phyloP scores from a whole-genome alignment of 805 yeast genomes.

The Spathaspora passalidarum region DNA sequence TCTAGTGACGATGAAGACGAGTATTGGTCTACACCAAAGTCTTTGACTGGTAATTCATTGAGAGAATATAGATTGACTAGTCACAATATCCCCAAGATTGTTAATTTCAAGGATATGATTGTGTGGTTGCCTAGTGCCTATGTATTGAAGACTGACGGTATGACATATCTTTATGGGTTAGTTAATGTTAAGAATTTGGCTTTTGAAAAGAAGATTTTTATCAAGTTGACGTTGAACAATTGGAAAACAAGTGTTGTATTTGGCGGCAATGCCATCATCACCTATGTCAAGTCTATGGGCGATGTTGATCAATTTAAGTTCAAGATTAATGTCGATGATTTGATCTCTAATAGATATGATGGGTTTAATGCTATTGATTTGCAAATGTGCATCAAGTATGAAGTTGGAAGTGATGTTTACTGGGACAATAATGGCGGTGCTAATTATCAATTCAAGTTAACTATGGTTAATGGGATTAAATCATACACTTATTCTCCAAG shows the following conservation, averaged over 20 bases:
- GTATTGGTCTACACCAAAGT: conserved; percentile 10
- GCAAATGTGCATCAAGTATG: conserved; percentile 33
- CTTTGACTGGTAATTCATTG: neutral
- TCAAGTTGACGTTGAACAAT: conserved; percentile 49
- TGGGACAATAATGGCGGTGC: conserved; percentile 39
- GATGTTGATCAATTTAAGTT: conserved; percentile 50
- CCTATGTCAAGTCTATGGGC: conserved; percentile 9
- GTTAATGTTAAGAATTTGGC: conserved; percentile 34
- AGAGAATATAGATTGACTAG: conserved; percentile 7
- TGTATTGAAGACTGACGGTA: conserved; percentile 8
- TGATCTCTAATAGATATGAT: conserved; percentile 4
- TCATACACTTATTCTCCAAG: conserved; percentile 4
- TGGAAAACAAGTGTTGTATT: conserved; percentile 39
- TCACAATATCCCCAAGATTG: conserved; percentile 9
- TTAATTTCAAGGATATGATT: neutral
- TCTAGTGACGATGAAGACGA: conserved; percentile 22
- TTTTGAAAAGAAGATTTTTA: conserved; percentile 31
- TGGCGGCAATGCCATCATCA: conserved; percentile 16
- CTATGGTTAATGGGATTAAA: conserved; percentile 3
- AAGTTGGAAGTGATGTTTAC: conserved; percentile 21
- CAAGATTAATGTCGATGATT: conserved; percentile 38
- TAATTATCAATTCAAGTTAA: conserved; percentile 31
- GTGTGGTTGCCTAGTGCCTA: conserved; percentile 8
- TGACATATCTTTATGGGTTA: conserved; percentile 15
- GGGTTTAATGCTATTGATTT: conserved; percentile 22